These are phyloP conservation scores for Aspergillus sparsus DNA, from an alignment of 495 filamentous ascomycete genomes.

Conservation along the genomic window DNA sequence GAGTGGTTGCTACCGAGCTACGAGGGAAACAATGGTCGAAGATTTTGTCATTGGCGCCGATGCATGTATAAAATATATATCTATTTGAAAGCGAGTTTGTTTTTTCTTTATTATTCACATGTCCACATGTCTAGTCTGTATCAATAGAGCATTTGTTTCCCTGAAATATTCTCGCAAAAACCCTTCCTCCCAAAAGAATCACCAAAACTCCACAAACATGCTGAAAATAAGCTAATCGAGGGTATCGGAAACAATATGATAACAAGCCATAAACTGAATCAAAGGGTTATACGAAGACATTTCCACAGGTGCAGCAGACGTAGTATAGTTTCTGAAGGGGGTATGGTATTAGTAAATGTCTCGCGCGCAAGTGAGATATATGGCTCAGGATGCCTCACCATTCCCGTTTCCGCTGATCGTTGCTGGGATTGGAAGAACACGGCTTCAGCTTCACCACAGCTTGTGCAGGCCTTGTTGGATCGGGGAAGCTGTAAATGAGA, in stretches of 20 bases:
- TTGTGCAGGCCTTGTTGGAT: slow-evolving; percentile 76
- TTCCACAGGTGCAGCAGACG: slow-evolving; percentile 89
- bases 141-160: slow-evolving; percentile 32
- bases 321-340: slow-evolving; percentile 88
- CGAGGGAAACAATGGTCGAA: slow-evolving; percentile 92
- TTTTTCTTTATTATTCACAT: slow-evolving; percentile 20
- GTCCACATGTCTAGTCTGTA: slow-evolving; percentile 35
- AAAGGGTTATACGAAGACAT: slow-evolving; percentile 67
- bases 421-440: slow-evolving; percentile 99
- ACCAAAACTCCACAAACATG: slow-evolving; percentile 34
- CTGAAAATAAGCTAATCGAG: slow-evolving; percentile 26
- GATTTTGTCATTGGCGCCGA: slow-evolving; percentile 92
- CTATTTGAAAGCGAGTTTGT: slow-evolving; percentile 36
- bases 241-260: slow-evolving; percentile 39
- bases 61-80: slow-evolving; percentile 70
- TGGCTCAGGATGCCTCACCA: slow-evolving; percentile 62
- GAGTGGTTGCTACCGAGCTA: slow-evolving; percentile 84
- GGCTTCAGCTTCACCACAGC: slow-evolving; percentile 79
- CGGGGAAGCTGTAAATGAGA: slow-evolving; percentile 71
- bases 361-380: not conserved
- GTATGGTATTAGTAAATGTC: slow-evolving; percentile 7
- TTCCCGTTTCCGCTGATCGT: slow-evolving; percentile 92
- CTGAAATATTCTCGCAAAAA: slow-evolving; percentile 4
- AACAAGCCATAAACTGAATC: slow-evolving; percentile 13
- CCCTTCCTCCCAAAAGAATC: slow-evolving; percentile 1